Evolutionary conservation across 208 protist species (phyloP).

Genomic region (Acanthamoeba lenticulata): DNA sequence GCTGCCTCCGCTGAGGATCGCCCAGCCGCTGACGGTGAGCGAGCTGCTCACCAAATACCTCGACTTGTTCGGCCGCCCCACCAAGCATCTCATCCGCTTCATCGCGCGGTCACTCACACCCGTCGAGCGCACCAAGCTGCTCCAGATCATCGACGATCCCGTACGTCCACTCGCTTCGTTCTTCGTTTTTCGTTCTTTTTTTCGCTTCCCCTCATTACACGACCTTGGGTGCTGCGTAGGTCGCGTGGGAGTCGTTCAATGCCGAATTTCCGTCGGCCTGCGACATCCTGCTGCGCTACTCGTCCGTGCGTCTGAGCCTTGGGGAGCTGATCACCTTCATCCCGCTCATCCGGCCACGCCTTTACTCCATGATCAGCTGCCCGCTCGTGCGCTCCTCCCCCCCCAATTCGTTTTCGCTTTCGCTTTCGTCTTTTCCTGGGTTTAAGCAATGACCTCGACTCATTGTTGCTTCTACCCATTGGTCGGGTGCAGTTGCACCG

Average conservation of each 20-base stretch:
- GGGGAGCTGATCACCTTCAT: slow-evolving; percentile 56
- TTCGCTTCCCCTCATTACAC: neutral
- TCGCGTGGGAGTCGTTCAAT: slow-evolving; percentile 8
- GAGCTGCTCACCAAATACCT: slow-evolving; percentile 46
- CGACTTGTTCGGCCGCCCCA: slow-evolving; percentile 39
- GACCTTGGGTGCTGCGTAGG: neutral
- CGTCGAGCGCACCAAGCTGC: neutral
- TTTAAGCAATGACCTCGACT: neutral
- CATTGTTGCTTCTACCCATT: neutral
- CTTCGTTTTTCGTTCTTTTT: neutral
- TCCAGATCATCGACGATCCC: neutral
- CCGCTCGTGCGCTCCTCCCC: slow-evolving; percentile 48
- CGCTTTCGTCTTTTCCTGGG: neutral
- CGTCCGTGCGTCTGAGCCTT: slow-evolving; percentile 3
- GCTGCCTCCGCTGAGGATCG: slow-evolving; percentile 10
- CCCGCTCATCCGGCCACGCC: neutral
- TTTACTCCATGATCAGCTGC: slow-evolving; percentile 54
- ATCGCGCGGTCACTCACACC: neutral
- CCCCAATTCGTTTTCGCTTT: too few species aligned
- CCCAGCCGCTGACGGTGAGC: slow-evolving; percentile 41
- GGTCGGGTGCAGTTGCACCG: neutral
- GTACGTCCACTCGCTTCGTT: neutral
- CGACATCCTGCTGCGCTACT: slow-evolving; percentile 52
- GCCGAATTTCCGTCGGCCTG: slow-evolving; percentile 23
- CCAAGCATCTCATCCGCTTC: slow-evolving; percentile 44